Evolutionary conservation across 345 rosid species (phyloP), one percentile per base, ranked within the genome.

Genomic region (Linum trigynum): DNA sequence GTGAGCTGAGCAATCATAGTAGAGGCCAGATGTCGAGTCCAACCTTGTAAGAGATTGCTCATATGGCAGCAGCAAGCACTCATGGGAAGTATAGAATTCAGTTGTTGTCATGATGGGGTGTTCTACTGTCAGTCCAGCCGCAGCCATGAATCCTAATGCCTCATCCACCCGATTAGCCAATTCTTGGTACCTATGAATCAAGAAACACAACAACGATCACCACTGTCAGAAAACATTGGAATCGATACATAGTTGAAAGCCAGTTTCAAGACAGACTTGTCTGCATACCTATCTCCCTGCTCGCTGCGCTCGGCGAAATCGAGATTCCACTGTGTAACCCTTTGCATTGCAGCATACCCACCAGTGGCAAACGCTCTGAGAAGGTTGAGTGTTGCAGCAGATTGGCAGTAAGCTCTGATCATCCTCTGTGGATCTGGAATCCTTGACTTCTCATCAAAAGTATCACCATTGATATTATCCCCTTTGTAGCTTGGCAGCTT

Each of bases 261-360:
- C n/a, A 5, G 45, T 3, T 43, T 42, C 2, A 51, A 55, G n/a
- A 17, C 23, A 11, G 16, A 11, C 7, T 5, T 8, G 1, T 5
- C n/a, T 16, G 9, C 43, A 55, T 64, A 73, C 76, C 72, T 68
- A 43, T 73, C 72, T 3, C 72, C 76, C 64, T 73, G 76, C 69
- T 73, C 76, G 15, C 72, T 68, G 56, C 68, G 72, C 69, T 64
- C 62, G 5, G 69, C 69, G 38, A 73, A 73, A 48, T 73, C 76
- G 38, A 73, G 72, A 60, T 73, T 73, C 76, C 76, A 73, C 48
- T 73, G 69, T 5, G 76, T 68, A 37, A 68, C 72, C 45, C 76
- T 68, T 50, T 73, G 76, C 72, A 73, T 73, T 11, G 72, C 72
- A n/a, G 76, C 76, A 60, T 73, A 73, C 3, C 76, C 72, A 58